Evolutionary conservation across 345 rosid species (phyloP), one percentile per base, ranked within the genome.

Genomic region (Aegle marmelos): DNA sequence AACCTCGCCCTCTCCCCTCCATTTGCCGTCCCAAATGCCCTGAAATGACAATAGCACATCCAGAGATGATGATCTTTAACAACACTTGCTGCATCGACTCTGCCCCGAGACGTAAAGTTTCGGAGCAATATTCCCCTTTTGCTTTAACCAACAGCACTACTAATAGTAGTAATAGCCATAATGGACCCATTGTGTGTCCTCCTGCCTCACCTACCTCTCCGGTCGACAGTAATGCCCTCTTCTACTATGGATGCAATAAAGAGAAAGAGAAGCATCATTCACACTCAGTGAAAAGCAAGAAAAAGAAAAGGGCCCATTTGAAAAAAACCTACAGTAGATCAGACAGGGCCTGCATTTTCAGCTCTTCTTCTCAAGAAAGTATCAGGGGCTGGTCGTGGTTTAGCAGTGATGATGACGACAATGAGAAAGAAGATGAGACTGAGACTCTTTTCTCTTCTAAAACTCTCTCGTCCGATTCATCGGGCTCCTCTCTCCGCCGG

Each of bases 371-470:
- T 31, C 89, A 39, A 53, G 91, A 88, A 7, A 88, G 84, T 41
- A 37, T 76, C 27, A 82, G 81, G 75, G 86, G 78, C 4, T 79
- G 82, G 31, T 82, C 88, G 76, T 93, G 93, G 94, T 90, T 85
- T 63, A 90, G 91, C 83, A 92, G 91, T 76, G 97, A 90, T 5
- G 89, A 53, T 17, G 57, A 53, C 7, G 22, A 53, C 22, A 19
- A 86, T 5, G 95, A 92, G 64, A 83, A 84, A 64, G 90, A 85
- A 61, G 87, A 84, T 10, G 92, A 79, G 61, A 80, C 83, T 0
- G 98, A 88, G 68, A 86, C 92, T 0, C 82, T 91, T 65, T 94
- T 94, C 83, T 91, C 97, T 62, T 90, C 97, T 0, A 86, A 79
- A 84, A 88, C 89, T 78, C 85, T 89, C 75, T 91, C 99, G 2